These are phyloP conservation scores for Lithocarpus polystachyus DNA, from an alignment of 306 rosid genomes.

Conservation along the genomic window DNA sequence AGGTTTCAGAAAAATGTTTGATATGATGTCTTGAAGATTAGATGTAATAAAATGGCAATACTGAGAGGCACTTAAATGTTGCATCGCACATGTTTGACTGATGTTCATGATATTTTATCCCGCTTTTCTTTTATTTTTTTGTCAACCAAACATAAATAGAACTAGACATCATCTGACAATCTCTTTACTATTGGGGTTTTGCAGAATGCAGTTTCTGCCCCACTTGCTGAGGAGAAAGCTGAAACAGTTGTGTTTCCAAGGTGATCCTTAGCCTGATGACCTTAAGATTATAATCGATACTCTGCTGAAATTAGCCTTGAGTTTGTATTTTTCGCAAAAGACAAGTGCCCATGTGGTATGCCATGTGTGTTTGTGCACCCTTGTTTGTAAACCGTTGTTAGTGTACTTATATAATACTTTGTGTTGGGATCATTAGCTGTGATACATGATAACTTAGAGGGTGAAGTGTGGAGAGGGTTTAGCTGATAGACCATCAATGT, in stretches of 20 bases:
- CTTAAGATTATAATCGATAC: neutral
- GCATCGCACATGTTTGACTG: neutral
- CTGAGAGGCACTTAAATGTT: neutral
- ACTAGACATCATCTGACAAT: neutral
- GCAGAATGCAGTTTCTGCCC: constrained; percentile 23
- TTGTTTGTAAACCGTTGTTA: neutral
- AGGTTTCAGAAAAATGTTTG: neutral
- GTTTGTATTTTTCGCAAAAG: neutral
- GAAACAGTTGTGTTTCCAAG: constrained; percentile 4
- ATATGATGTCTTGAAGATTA: neutral
- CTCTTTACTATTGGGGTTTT: neutral
- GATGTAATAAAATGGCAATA: neutral
- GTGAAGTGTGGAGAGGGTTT: neutral
- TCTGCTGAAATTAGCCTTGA: neutral
- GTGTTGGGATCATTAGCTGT: neutral
- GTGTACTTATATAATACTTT: neutral
- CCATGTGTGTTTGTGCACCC: neutral
- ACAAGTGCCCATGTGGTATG: neutral
- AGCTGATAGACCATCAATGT: neutral
- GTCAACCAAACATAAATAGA: neutral
- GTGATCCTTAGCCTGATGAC: neutral
- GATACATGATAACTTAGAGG: no score
- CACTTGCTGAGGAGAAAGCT: constrained; percentile 2
- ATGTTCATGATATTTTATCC: neutral
- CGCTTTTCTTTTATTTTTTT: neutral